Evolutionary conservation across 140 eudicot species (phyloP), one percentile per base, ranked within the genome.

Genomic region (Cichorium intybus): DNA sequence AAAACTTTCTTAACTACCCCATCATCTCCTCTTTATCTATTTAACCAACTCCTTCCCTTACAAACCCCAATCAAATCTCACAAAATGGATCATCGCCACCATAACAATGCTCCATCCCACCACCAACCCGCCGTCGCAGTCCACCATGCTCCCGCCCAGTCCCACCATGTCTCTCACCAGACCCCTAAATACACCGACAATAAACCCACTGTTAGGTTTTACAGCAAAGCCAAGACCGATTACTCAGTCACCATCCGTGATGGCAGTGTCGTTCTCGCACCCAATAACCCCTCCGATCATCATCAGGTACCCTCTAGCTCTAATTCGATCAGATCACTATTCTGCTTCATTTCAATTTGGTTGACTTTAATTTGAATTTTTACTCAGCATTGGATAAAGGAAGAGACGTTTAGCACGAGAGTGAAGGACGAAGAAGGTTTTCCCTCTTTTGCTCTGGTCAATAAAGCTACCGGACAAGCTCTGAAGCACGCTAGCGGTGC

Each of bases 401-500:
- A 90, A 59, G 88, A 90, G 73, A 84, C 65, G 70, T 82, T 26
- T 56, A 87, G 97, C 69, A 84, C 83, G 1, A 82, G 64, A 76
- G 97, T 90, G 75, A 87, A 84, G 75, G 97, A 90, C 16, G 86
- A 84, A 78, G 84, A 87, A 18, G 95, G 96, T 3, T 82, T 62
- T 23, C 95, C 95, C 7, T 62, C 88, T 58, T 90, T 90, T 80
- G 75, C 96, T 49, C 62, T 90, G 77, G 73, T 90, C 20, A 90
- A 90, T 35, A 82, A 90, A 75, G 90, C 94, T 33, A 84, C 96
- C 37, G 95, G 97, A n/a, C 88, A 75, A 70, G 97, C 88, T 18
- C 33, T 90, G 66, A 87, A 90, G 69, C 97, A 90, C 79, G 69
- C 95, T 5, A 58, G 43, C 17, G 89, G 89, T 15, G 68, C 86